A percentile compares a stretch with the other conserved stretches of the same genome.
phyloP scores from a whole-genome alignment of 2,329 filamentous ascomycete species.

The Tolypocladium tropicale region DNA sequence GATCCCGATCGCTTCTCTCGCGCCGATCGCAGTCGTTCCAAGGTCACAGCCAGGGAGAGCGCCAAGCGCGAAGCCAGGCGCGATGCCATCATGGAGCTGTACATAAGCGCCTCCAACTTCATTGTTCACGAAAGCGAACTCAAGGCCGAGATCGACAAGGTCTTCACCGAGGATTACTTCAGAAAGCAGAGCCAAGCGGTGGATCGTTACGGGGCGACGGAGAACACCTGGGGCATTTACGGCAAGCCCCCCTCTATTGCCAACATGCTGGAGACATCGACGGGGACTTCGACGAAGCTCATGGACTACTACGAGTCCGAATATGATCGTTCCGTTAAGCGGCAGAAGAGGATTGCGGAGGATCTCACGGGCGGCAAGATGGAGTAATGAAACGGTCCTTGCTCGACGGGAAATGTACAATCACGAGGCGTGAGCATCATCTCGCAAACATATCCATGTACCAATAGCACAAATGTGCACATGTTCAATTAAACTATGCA shows the following conservation, averaged over 20 bases:
- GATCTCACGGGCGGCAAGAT: slow-evolving; percentile 51
- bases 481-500: not conserved
- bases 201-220: slow-evolving; percentile 21
- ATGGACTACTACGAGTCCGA: slow-evolving; percentile 27
- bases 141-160: slow-evolving; percentile 57
- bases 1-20: slow-evolving; percentile 54
- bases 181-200: slow-evolving; percentile 21
- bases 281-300: slow-evolving; percentile 22
- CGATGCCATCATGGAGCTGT: slow-evolving; percentile 73
- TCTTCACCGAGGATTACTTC: slow-evolving; percentile 60
- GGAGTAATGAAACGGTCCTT: slow-evolving; percentile 17
- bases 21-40: slow-evolving; percentile 34
- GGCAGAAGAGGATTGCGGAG: slow-evolving; percentile 47
- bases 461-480: not conserved
- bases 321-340: slow-evolving; percentile 33
- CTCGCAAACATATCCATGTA: not conserved
- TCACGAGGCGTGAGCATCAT: not conserved
- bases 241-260: slow-evolving; percentile 34
- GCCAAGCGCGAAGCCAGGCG: slow-evolving; percentile 48
- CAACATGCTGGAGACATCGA: slow-evolving; percentile 30
- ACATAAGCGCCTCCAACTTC: slow-evolving; percentile 79
- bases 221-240: slow-evolving; percentile 43
- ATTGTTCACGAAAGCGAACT: slow-evolving; percentile 77
- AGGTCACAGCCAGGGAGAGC: slow-evolving; percentile 28
- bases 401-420: not conserved